These are phyloP conservation scores for Acorus calamus DNA, from an alignment of 106 monocot genomes.

Conservation along the genomic window DNA sequence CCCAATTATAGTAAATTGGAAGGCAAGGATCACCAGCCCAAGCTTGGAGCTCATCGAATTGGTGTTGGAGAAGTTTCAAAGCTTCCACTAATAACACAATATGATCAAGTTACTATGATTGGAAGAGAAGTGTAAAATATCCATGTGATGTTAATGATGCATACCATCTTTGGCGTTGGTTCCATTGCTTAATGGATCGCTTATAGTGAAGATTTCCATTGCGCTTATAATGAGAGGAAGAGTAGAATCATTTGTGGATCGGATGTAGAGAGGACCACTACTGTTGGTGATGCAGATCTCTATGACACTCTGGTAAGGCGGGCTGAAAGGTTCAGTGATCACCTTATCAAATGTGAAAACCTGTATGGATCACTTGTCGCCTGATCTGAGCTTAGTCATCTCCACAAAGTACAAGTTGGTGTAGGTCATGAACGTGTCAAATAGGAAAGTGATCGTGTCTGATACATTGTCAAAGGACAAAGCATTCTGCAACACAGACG, in stretches of 20 bases:
- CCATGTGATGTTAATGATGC: neutral
- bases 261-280: too few relatives aligned
- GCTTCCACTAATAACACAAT: slow-evolving; percentile 1
- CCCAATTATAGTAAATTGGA: slow-evolving; percentile 14
- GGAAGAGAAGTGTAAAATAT: neutral
- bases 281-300: neutral
- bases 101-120: neutral
- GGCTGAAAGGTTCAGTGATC: neutral
- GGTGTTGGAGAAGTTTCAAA: neutral
- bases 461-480: too few relatives aligned
- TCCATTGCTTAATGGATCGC: neutral
- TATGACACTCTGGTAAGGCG: neutral
- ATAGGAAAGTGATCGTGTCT: too few relatives aligned
- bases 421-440: too few relatives aligned
- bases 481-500: too few relatives aligned
- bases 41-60: slow-evolving; percentile 8
- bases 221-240: slow-evolving; percentile 22
- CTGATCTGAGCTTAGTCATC: too few relatives aligned
- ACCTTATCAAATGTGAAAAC: too few relatives aligned
- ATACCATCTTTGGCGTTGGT: neutral
- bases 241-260: slow-evolving; percentile 14
- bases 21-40: slow-evolving; percentile 37
- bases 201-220: slow-evolving; percentile 12
- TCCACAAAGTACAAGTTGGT: too few relatives aligned
- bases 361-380: too few relatives aligned